Percentiles rank a stretch among this genome's conserved stretches.
Evolutionary conservation across 805 yeast species (phyloP).

Genomic region (Yamadazyma akitaensis): DNA sequence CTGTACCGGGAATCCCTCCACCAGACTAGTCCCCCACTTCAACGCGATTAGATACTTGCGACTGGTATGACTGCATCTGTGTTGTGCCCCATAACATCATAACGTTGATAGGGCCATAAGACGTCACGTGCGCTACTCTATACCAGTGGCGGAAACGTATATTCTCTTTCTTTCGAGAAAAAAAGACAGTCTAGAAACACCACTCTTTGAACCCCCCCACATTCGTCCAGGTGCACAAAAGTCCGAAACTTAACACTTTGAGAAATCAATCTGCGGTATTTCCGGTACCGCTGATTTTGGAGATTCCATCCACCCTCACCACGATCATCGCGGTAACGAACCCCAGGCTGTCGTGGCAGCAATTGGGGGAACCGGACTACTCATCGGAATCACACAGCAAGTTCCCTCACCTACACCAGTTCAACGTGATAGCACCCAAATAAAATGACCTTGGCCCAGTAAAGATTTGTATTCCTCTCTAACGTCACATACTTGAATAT

Average conservation of each 20-base stretch:
- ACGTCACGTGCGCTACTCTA: too few species aligned
- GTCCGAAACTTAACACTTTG: conserved; percentile 4
- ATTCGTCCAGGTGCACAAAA: conserved; percentile 3
- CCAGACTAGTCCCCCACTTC: too few species aligned
- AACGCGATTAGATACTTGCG: too few species aligned
- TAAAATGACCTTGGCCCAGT: neutral
- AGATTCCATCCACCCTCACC: neutral
- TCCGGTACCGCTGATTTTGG: neutral
- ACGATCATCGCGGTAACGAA: neutral
- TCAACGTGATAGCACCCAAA: neutral
- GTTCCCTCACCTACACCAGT: neutral
- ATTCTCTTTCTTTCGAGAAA: too few species aligned
- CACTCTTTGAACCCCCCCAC: too few species aligned
- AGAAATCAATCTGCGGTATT: conserved; percentile 1
- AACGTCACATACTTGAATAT: neutral
- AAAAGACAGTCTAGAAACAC: too few species aligned
- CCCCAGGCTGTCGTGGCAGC: neutral
- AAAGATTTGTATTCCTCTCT: too few species aligned
- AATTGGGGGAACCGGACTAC: neutral
- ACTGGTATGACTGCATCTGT: too few species aligned
- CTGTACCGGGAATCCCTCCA: too few species aligned
- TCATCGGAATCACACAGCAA: neutral
- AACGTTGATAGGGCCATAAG: too few species aligned
- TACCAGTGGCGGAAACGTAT: too few species aligned
- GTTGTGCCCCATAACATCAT: too few species aligned